Base-by-base conservation (phyloP, 441 rosid species). In the Dalechampia spathulata region DNA sequence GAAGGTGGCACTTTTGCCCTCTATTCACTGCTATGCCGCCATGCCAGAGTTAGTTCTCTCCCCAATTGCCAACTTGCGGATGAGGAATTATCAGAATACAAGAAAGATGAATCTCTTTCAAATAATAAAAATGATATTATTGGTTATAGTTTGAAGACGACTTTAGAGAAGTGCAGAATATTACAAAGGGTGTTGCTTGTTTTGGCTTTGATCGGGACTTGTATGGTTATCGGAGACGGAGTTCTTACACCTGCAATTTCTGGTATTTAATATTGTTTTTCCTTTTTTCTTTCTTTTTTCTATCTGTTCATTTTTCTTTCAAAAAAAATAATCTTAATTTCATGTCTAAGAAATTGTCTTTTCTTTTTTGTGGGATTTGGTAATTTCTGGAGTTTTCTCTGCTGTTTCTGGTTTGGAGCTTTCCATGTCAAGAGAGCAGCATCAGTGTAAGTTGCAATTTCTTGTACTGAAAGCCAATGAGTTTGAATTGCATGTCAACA, bases 341-440 rank as follows among this genome's bases (percentile, higher is more conserved):
- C n/a, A n/a, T n/a, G n/a, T n/a, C n/a, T n/a, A n/a, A n/a, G n/a
- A n/a, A n/a, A n/a, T n/a, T n/a, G n/a, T n/a, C n/a, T n/a, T n/a
- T n/a, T n/a, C n/a, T n/a, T n/a, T n/a, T n/a, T n/a, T n/a, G n/a
- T n/a, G n/a, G 32, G 36, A 61, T 68, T 69, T 27, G 42, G 8
- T 32, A 40, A 22, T 58, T 32, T 30, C 10, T 76, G 71, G 82
- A 90, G 97, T 90, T 57, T 90, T 86, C 55, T 84, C 97, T 27
- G 97, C 97, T 7, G 95, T 86, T 16, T 86, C 95, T 11, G 97
- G 97, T 55, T 78, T 87, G 16, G 97, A 86, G 81, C 86, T 90
- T 61, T 86, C 90, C 34, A 75, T 67, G 77, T 46, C 83, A 5
- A 79, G 67, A 55, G 89, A 84, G 71, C 95, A 90, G 50, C 97